These are phyloP conservation scores for Dictyostelium capitatum DNA, from an alignment of 78 protist genomes.

Conservation along the genomic window DNA sequence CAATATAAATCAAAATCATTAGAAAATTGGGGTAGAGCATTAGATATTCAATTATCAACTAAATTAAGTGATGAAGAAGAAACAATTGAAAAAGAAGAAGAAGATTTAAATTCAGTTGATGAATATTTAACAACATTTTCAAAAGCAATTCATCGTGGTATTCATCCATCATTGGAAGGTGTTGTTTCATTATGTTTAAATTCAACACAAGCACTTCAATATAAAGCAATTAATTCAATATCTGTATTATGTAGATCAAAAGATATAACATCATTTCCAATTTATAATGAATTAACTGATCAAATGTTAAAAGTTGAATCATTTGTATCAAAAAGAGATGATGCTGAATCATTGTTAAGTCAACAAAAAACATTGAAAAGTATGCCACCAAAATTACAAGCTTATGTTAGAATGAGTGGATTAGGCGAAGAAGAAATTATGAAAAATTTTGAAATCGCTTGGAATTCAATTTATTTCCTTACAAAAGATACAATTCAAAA, in stretches of 20 bases:
- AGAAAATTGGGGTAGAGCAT: conserved; percentile 67
- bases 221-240: conserved; percentile 54
- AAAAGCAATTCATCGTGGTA: background rate
- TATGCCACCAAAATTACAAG: conserved; percentile 79
- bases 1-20: conserved; percentile 27
- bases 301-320: conserved; percentile 46
- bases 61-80: conserved; percentile 50
- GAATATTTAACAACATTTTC: conserved; percentile 60
- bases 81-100: conserved; percentile 60
- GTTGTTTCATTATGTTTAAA: conserved; percentile 56
- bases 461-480: conserved; percentile 70
- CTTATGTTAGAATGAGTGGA: conserved; percentile 73
- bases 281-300: conserved; percentile 16
- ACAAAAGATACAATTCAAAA: conserved; percentile 72
- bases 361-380: conserved; percentile 61
- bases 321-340: conserved; percentile 62
- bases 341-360: conserved; percentile 60
- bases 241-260: conserved; percentile 46
- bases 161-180: conserved; percentile 52
- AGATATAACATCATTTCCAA: conserved; percentile 8
- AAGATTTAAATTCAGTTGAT: conserved; percentile 51
- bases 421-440: conserved; percentile 65
- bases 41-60: conserved; percentile 46
- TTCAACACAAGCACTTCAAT: conserved; percentile 63
- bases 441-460: conserved; percentile 69